Base-by-base conservation (phyloP, 345 rosid species). In the Anacardium occidentale region DNA sequence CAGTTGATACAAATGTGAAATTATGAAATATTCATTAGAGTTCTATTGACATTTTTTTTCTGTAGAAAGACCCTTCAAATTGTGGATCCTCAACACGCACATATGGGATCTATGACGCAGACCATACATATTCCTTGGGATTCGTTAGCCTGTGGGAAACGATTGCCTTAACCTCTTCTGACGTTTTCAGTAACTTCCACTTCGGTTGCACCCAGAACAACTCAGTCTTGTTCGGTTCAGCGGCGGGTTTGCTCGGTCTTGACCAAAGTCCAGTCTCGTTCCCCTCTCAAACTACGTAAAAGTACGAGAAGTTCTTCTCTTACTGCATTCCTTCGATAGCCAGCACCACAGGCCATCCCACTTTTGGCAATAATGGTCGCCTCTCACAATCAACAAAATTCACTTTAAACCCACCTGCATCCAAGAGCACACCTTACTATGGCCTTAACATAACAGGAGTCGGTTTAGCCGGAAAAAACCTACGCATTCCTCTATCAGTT, bases 161-260 rank as follows among this genome's bases (percentile, higher is more conserved):
- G 50, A 76, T 92, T 52, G 79, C 90, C 10, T 48, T 92, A 56
- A 82, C 94, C 3, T 10, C 79, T n/a, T 75, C 80, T 1, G 94
- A 89, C 21, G 73, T 74, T 0, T 72, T 90, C 71, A 47, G 79
- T 61, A 61, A 76, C 25, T 79, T 94, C 72, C 45, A 70, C 25
- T 90, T 94, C 55, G 98, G 98, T 0, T 94, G 98, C 67, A 97
- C 97, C 55, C 83, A 90, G 74, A 85, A 90, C 78, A 94, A 94
- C 68, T 78, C 50, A 3, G 97, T 97, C 18, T 86, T 90, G 17
- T 94, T 90, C 58, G 80, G 84, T 0, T 85, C 91, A 14, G 70
- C 83, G 0, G 93, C 97, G 4, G 98, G 95, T 6, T 71, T 91
- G 37, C 83, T 91, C 12, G 98, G 98, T 1, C 91, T 94, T 2